phyloP scores from a whole-genome alignment of 768 basidiomycete species.

The Exidia glandulosa region DNA sequence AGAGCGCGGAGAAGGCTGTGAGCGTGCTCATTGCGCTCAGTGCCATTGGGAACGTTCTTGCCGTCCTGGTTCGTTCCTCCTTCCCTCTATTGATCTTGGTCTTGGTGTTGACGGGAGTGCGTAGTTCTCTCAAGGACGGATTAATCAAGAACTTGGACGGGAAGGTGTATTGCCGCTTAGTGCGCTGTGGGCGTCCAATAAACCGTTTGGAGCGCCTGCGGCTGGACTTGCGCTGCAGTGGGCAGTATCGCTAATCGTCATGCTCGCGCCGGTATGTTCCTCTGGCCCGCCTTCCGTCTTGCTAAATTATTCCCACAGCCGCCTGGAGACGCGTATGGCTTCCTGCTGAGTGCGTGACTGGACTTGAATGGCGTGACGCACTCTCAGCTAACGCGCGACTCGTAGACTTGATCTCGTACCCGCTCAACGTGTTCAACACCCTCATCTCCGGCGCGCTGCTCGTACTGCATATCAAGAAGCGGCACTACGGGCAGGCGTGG shows the following conservation, averaged over 20 bases:
- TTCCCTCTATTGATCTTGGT: not conserved
- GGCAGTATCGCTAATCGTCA: constrained; percentile 42
- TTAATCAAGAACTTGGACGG: constrained; percentile 54
- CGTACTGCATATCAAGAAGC: constrained; percentile 37
- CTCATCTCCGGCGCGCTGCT: constrained; percentile 51
- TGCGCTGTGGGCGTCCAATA: constrained; percentile 50
- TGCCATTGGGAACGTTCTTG: constrained; percentile 19
- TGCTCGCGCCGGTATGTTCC: constrained; percentile 29
- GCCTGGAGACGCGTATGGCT: constrained; percentile 64
- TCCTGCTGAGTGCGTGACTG: constrained; percentile 45
- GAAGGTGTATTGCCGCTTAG: constrained; percentile 50
- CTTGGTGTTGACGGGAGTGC: not conserved
- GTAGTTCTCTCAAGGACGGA: constrained; percentile 37
- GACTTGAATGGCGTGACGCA: constrained; percentile 19
- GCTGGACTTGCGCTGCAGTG: constrained; percentile 46
- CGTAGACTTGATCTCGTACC: constrained; percentile 45
- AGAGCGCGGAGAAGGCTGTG: constrained; percentile 35
- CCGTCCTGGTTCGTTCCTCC: constrained; percentile 3
- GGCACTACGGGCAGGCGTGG: constrained; percentile 39
- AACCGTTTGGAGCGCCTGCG: constrained; percentile 46
- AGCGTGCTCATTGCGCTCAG: constrained; percentile 44
- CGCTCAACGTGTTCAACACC: constrained; percentile 46
- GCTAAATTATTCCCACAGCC: constrained; percentile 28
- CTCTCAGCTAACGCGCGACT: not conserved
- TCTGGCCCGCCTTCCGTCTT: constrained; percentile 34